Evolutionary conservation across 2,329 filamentous ascomycete species (phyloP).

Genomic region (Mycogone perniciosa): DNA sequence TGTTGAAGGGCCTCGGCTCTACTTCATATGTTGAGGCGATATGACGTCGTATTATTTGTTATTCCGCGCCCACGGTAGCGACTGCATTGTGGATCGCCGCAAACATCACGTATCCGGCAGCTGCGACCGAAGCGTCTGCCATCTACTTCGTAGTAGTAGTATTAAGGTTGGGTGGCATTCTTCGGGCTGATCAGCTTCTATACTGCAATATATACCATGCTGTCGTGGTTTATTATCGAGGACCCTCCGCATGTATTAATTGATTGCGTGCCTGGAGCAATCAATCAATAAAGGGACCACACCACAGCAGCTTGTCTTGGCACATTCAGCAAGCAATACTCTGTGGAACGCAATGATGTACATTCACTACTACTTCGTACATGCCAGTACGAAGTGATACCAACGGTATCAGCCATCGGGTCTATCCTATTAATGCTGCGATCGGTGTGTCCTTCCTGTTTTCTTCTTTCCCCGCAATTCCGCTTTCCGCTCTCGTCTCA

Average conservation of each 20-base stretch:
- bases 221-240: too few relatives aligned
- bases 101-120: conserved; percentile 6
- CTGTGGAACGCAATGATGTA: neutral
- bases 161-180: too few relatives aligned
- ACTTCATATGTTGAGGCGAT: too few relatives aligned
- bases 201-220: too few relatives aligned
- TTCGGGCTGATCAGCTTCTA: too few relatives aligned
- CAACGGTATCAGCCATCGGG: neutral
- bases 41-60: too few relatives aligned
- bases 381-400: neutral
- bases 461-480: neutral
- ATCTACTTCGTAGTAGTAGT: too few relatives aligned
- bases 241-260: too few relatives aligned
- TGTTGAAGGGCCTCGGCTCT: too few relatives aligned
- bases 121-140: neutral
- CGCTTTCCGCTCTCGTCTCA: neutral
- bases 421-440: too few relatives aligned
- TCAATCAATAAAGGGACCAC: neutral
- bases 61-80: neutral
- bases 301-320: conserved; percentile 1
- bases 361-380: neutral
- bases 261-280: too few relatives aligned
- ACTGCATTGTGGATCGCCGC: neutral
- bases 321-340: neutral
- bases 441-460: neutral